Percentiles rank a stretch among this genome's conserved stretches.
These are phyloP conservation scores for Choiromyces venosus DNA, from an alignment of 495 filamentous ascomycete species.

Conservation along the genomic window DNA sequence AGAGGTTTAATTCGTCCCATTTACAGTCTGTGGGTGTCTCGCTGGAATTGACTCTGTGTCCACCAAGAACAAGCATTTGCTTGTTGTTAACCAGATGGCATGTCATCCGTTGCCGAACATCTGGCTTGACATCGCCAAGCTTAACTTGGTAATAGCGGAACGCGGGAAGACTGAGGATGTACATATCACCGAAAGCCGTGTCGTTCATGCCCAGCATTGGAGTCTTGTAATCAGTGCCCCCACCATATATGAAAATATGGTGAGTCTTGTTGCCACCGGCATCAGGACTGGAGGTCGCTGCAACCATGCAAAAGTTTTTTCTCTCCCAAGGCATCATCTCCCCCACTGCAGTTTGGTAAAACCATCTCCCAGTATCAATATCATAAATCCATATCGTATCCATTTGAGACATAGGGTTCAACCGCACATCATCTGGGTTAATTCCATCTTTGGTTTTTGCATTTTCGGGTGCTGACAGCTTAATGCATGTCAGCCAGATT, in stretches of 20 bases:
- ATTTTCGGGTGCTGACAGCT: not conserved
- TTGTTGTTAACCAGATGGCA: constrained; percentile 9
- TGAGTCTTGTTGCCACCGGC: not conserved
- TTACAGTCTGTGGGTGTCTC: not conserved
- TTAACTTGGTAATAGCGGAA: constrained; percentile 11
- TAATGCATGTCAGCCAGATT: not conserved
- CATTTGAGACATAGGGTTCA: constrained; percentile 18
- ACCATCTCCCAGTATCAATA: constrained; percentile 1
- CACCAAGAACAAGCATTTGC: constrained; percentile 6
- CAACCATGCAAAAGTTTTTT: constrained; percentile 12
- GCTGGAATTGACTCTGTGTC: constrained; percentile 6
- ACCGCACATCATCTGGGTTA: constrained; percentile 3
- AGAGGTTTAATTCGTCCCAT: constrained; percentile 11
- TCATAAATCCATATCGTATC: constrained; percentile 15
- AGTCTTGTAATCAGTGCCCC: constrained; percentile 9
- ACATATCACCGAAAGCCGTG: constrained; percentile 11
- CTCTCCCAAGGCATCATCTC: constrained; percentile 8
- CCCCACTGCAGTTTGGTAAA: constrained; percentile 9
- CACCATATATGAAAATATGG: constrained; percentile 13
- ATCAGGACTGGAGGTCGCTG: not conserved
- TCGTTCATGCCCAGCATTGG: constrained; percentile 13
- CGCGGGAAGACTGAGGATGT: constrained; percentile 7
- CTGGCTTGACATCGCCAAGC: constrained; percentile 6
- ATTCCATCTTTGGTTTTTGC: not conserved
- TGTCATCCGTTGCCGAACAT: constrained; percentile 7